Evolutionary conservation across 225 moss, liverwort and hornwort genomes (phyloP).

Genomic region (Polytrichum formosum): DNA sequence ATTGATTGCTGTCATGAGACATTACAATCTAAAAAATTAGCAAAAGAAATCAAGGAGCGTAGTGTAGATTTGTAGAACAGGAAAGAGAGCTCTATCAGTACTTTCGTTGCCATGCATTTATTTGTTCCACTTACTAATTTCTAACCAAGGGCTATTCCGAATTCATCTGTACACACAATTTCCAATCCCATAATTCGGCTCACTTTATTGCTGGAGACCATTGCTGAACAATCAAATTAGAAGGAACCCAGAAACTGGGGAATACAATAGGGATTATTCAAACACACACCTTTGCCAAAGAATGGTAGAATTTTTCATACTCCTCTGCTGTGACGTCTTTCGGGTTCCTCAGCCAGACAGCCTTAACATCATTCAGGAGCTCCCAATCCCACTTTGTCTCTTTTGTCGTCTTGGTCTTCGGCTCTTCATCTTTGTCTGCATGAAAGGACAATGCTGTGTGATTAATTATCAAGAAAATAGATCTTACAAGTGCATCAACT

Average conservation of each 20-base stretch:
- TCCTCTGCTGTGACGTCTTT: slow-evolving; percentile 89
- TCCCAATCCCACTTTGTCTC: slow-evolving; percentile 92
- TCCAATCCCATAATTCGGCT: too few species aligned
- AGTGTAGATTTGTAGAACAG: neutral
- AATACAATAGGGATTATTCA: neutral
- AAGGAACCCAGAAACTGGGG: neutral
- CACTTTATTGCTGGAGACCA: too few species aligned
- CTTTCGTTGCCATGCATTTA: too few species aligned
- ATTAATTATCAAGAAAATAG: too few species aligned
- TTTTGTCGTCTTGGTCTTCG: slow-evolving; percentile 80
- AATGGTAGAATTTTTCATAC: slow-evolving; percentile 83
- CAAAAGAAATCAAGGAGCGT: neutral
- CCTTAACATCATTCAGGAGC: slow-evolving; percentile 83
- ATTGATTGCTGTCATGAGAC: neutral
- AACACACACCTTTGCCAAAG: slow-evolving; percentile 69
- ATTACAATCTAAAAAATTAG: neutral
- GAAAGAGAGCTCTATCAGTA: too few species aligned
- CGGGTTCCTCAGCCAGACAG: slow-evolving; percentile 86
- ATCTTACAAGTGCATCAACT: too few species aligned
- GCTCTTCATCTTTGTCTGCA: slow-evolving; percentile 9
- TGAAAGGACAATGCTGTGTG: too few species aligned
- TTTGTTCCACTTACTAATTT: too few species aligned
- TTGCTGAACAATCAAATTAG: neutral
- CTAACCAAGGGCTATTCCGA: too few species aligned
- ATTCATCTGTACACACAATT: too few species aligned